Conservation (phyloP, 169 alveolate genomes). For the Theileria annulata region DNA sequence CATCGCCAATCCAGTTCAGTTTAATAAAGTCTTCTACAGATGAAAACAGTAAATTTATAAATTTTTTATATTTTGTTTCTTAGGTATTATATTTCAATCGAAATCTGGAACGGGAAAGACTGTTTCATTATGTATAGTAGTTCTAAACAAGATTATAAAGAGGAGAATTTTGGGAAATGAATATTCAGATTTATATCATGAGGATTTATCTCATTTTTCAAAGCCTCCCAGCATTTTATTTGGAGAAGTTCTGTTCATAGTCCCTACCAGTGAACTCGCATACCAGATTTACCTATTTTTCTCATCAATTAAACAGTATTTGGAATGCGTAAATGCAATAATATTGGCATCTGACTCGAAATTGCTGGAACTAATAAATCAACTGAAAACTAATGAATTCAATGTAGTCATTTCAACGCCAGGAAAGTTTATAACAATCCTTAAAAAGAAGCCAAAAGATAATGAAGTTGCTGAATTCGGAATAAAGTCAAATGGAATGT, state of each 20-base stretch:
- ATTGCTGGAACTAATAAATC: slow-evolving; percentile 34
- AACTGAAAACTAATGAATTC: slow-evolving; percentile 35
- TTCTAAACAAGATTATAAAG: slow-evolving; percentile 51
- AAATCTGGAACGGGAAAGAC: slow-evolving; percentile 82
- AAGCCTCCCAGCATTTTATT: slow-evolving; percentile 21
- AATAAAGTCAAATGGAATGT: neutral
- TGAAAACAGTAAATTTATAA: neutral
- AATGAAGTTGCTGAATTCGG: neutral
- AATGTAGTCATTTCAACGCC: slow-evolving; percentile 74
- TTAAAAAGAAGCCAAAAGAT: slow-evolving; percentile 29
- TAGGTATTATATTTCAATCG: slow-evolving; percentile 72
- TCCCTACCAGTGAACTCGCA: slow-evolving; percentile 80
- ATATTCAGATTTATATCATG: neutral
- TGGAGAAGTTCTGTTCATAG: slow-evolving; percentile 67
- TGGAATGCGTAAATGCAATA: slow-evolving; percentile 22
- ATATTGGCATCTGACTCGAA: slow-evolving; percentile 47
- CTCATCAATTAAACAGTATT: slow-evolving; percentile 22
- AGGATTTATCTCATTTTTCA: slow-evolving; percentile 24
- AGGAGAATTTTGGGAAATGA: neutral
- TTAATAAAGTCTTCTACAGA: slow-evolving; percentile 27
- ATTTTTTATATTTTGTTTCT: slow-evolving; percentile 18
- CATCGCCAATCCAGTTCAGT: slow-evolving; percentile 41
- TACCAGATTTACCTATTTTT: slow-evolving; percentile 57
- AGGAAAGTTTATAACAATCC: slow-evolving; percentile 67
- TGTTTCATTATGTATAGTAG: slow-evolving; percentile 68